Percentiles rank a stretch among this genome's conserved stretches.
Conservation (phyloP, 305 asterid genomes). For the Withania somnifera region DNA sequence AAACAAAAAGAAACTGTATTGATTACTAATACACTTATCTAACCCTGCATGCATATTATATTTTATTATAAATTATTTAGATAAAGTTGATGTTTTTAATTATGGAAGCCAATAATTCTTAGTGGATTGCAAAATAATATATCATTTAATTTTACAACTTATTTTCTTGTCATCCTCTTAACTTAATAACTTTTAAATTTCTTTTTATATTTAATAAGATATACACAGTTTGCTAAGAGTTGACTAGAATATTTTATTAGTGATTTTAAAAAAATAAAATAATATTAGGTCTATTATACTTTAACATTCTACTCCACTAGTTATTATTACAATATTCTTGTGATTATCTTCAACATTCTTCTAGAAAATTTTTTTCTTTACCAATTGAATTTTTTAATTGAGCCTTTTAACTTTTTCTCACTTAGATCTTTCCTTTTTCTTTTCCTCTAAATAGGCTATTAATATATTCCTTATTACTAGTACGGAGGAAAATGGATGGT, state of each 20-base stretch:
- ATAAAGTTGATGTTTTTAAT: too few relatives aligned
- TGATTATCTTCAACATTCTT: neutral
- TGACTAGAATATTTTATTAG: neutral
- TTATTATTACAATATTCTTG: neutral
- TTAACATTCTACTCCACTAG: neutral
- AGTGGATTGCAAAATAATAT: neutral
- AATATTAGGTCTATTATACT: neutral
- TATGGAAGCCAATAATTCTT: too few relatives aligned
- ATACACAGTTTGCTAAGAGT: neutral
- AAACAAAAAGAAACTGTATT: neutral
- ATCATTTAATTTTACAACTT: neutral
- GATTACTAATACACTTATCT: neutral
- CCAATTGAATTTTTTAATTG: neutral
- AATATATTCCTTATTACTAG: neutral
- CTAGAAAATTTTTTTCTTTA: neutral
- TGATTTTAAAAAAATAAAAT: neutral
- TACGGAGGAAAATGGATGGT: neutral
- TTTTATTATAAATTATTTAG: too few relatives aligned
- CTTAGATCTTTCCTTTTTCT: neutral
- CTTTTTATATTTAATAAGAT: neutral
- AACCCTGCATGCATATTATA: neutral
- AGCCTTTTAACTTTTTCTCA: neutral
- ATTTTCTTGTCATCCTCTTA: neutral
- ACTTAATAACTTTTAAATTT: neutral
- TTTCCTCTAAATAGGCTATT: neutral